Base-by-base conservation (phyloP, 495 filamentous ascomycete species). In the Neurospora africana region DNA sequence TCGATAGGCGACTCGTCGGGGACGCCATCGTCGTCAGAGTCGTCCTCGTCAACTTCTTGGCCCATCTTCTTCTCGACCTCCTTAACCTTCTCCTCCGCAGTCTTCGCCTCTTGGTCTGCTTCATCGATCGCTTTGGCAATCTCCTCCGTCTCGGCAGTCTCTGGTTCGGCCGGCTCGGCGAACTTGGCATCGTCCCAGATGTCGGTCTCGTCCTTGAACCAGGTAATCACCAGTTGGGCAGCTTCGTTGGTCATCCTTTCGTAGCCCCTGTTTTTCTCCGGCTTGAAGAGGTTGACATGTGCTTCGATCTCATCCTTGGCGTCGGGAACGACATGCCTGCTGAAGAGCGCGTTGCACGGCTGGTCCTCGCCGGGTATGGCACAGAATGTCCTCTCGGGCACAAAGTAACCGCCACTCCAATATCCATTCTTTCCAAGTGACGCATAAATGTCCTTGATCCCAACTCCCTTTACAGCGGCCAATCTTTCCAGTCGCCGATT, bases 271-370 rank as follows among this genome's bases (percentile, higher is more conserved):
- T 97, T 97, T 71, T 90, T 88, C 74, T 88, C 89, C 33, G 88
- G 88, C 71, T 85, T 81, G 76, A 98, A 98, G 89, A 98, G 93
- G 71, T 84, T 89, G 80, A 91, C 87, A 80, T 98, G 95, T 8
- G 95, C 94, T 71, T 85, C 84, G 19, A 92, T 87, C 82, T 99
- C 95, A 72, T 97, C 93, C n/a, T 78, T 79, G 2, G 88, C 92
- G 70, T 86, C 87, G 73, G 91, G 86, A 76, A 98, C 94, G 39
- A 92, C 87, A 13, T 87, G 87, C 47, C 87, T 85, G 36, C 81
- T 79, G 82, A 84, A 85, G 84, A 94, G 75, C 61, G 72, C 77
- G 1, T 27, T 74, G 5, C 77, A 79, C 38, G 73, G 74, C 69
- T 83, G 79, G 7, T 81, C 82, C 43, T 68, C 68, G 3, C 69